Conservation (phyloP, 805 yeast genomes). For the Ogataea saltuana region DNA sequence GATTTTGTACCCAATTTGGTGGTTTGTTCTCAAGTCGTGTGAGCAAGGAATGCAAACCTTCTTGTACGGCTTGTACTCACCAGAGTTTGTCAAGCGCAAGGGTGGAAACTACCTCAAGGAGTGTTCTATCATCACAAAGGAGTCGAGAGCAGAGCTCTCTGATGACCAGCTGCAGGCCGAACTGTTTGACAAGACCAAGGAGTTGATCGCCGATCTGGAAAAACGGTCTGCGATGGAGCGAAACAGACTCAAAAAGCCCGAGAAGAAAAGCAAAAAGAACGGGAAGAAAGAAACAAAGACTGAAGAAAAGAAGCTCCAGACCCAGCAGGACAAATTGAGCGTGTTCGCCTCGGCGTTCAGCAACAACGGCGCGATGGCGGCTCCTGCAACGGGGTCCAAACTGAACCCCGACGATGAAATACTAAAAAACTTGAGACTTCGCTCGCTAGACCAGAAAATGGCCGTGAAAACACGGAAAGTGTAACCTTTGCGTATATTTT, state of each 20-base stretch:
- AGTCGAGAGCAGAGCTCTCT: constrained; percentile 59
- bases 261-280: constrained; percentile 1
- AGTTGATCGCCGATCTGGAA: constrained; percentile 60
- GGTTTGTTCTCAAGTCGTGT: constrained; percentile 76
- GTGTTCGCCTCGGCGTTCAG: constrained; percentile 29
- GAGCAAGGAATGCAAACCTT: constrained; percentile 79
- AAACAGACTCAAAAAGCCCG: constrained; percentile 36
- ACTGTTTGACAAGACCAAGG: constrained; percentile 62
- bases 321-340: constrained; percentile 18
- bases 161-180: constrained; percentile 61
- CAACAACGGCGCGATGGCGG: constrained; percentile 4
- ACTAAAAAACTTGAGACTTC: constrained; percentile 20
- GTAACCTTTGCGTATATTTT: not conserved
- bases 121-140: constrained; percentile 54
- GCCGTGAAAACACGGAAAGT: constrained; percentile 7
- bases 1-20: constrained; percentile 76
- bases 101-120: constrained; percentile 78
- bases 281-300: constrained; percentile 2
- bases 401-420: constrained; percentile 13
- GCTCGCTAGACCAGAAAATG: constrained; percentile 28
- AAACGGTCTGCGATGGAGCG: constrained; percentile 69
- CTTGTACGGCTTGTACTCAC: constrained; percentile 67
- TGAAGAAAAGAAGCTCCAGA: constrained; percentile 4
- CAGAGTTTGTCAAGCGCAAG: constrained; percentile 58
- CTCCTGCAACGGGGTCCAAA: not conserved